Evolutionary conservation across 192 early-diverging fungal genomes (phyloP).

Genomic region (Mortierella alpina): DNA sequence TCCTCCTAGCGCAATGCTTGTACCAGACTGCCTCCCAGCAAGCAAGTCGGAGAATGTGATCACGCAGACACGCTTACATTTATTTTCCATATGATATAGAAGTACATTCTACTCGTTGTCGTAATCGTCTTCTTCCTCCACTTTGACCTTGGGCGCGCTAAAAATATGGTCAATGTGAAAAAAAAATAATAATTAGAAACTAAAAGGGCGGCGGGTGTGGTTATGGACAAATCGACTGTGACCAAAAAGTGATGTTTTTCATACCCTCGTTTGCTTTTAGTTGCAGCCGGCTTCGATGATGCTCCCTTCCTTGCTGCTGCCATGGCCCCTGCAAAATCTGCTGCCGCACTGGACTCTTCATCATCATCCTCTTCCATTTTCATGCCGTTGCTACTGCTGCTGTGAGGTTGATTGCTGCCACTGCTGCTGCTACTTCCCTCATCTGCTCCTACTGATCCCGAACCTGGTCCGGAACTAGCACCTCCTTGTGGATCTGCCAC

Average conservation of each 20-base stretch:
- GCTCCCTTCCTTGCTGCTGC: conserved; percentile 29
- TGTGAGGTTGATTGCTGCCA: neutral
- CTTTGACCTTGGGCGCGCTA: conserved; percentile 24
- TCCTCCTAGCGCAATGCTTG: too few relatives aligned
- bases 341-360: conserved; percentile 8
- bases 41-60: too few relatives aligned
- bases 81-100: neutral
- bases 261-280: conserved; percentile 9
- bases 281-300: neutral
- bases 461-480: conserved; percentile 1
- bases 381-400: conserved; percentile 1
- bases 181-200: neutral
- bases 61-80: too few relatives aligned
- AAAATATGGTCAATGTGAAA: neutral
- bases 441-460: conserved; percentile 1
- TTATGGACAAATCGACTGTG: too few relatives aligned
- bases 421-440: conserved; percentile 8
- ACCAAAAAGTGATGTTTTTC: neutral
- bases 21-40: too few relatives aligned
- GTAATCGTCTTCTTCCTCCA: conserved; percentile 46
- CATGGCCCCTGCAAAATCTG: conserved; percentile 33
- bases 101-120: conserved; percentile 17
- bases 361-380: conserved; percentile 36
- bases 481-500: conserved; percentile 76
- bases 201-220: neutral